Conservation (phyloP, 176 grass and related monocot genomes). For the Poa annua region DNA sequence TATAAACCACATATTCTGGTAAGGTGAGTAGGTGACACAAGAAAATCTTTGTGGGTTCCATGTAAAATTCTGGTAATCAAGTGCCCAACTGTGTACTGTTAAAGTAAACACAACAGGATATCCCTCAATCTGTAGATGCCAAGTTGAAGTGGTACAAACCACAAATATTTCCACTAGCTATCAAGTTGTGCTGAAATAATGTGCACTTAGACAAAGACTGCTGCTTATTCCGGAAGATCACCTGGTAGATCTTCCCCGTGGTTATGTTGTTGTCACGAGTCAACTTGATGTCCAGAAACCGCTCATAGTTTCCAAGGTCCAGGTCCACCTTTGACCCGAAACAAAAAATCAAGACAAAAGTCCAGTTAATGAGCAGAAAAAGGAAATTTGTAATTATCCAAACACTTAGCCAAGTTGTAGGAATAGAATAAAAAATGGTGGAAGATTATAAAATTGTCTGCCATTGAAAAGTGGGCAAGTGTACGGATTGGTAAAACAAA, state of each 20-base stretch:
- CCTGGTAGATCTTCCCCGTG: constrained; percentile 98
- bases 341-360: constrained; percentile 9
- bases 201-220: constrained; percentile 13
- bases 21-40: constrained; percentile 18
- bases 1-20: constrained; percentile 10
- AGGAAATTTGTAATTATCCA: background rate
- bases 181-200: constrained; percentile 17
- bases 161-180: constrained; percentile 24
- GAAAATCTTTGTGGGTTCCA: constrained; percentile 53
- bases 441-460: background rate
- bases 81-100: background rate
- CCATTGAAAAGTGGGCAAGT: constrained; percentile 36
- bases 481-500: constrained; percentile 16
- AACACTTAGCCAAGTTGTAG: background rate
- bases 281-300: constrained; percentile 95
- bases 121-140: constrained; percentile 36
- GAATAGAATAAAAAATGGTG: constrained; percentile 11
- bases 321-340: constrained; percentile 71
- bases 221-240: constrained; percentile 41
- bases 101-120: constrained; percentile 32
- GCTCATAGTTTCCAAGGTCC: constrained; percentile 98
- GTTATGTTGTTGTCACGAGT: constrained; percentile 99
- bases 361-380: constrained; percentile 14
- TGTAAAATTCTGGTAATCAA: constrained; percentile 42
- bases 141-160: constrained; percentile 32